A percentile compares a stretch with the other conserved stretches of the same genome.
Conservation (phyloP, 257 asterid genomes). For the Anisodus acutangulus region DNA sequence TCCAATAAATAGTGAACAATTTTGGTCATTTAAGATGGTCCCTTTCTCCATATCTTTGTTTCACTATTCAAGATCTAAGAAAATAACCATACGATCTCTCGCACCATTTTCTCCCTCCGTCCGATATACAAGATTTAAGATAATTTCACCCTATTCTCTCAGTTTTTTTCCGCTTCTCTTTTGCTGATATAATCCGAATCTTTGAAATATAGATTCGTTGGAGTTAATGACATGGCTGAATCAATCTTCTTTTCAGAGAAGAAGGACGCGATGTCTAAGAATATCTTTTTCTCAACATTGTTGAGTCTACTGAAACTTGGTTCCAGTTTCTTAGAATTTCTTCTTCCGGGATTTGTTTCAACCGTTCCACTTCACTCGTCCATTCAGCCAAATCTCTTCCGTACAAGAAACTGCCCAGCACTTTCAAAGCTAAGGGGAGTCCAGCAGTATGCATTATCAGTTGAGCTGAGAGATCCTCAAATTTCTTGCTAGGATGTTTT, state of each 20-base stretch:
- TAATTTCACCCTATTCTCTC: no score
- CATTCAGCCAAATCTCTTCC: not conserved
- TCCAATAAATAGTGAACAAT: no score
- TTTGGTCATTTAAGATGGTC: no score
- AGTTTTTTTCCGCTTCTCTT: no score
- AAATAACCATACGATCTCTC: no score
- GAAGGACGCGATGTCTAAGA: slow-evolving; percentile 22
- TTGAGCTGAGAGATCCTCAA: not conserved
- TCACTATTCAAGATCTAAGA: no score
- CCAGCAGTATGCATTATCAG: slow-evolving; percentile 18
- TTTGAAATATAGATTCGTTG: no score
- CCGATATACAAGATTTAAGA: no score
- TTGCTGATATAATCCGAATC: no score
- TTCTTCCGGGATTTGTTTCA: not conserved
- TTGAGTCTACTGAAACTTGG: not conserved
- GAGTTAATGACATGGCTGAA: not conserved
- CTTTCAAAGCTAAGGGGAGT: slow-evolving; percentile 26
- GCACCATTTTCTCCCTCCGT: no score
- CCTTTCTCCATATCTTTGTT: no score
- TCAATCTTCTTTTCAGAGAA: no score
- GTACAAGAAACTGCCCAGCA: not conserved
- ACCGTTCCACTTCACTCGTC: not conserved
- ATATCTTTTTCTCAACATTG: not conserved
- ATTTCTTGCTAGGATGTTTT: not conserved
- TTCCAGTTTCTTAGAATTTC: not conserved